Percentiles rank a stretch among this genome's conserved stretches.
Evolutionary conservation across 163 green algal species (phyloP).

Genomic region (Chlamydomonas reinhardtii): DNA sequence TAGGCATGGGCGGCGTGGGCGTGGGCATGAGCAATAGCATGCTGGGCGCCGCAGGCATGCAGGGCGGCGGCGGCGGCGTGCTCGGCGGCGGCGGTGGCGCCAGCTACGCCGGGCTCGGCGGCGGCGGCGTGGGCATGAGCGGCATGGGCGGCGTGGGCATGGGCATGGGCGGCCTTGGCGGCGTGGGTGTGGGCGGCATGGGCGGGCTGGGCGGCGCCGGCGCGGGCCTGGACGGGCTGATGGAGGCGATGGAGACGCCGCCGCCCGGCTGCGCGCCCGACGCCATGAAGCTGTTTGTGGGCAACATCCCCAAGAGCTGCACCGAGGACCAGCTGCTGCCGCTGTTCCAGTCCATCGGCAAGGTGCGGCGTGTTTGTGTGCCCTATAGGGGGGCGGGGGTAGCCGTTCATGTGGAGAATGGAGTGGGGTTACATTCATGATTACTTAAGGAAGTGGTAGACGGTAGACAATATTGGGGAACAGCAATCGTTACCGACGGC

Average conservation of each 20-base stretch:
- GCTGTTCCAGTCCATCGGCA: slow-evolving; percentile 70
- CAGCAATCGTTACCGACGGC: too few species aligned
- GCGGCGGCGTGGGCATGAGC: background rate
- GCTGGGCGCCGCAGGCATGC: background rate
- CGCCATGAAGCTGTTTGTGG: slow-evolving; percentile 79
- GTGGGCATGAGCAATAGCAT: background rate
- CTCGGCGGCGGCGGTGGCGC: too few species aligned
- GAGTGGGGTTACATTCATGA: too few species aligned
- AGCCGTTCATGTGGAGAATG: too few species aligned
- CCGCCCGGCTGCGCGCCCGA: slow-evolving; percentile 70
- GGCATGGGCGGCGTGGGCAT: background rate
- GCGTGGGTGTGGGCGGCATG: background rate
- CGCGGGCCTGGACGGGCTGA: background rate
- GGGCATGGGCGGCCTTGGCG: background rate
- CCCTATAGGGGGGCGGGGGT: too few species aligned
- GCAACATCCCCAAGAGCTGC: slow-evolving; percentile 78
- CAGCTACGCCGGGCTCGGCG: too few species aligned
- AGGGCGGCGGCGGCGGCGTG: too few species aligned
- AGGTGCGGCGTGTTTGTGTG: slow-evolving; percentile 19
- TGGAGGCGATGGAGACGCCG: slow-evolving; percentile 51
- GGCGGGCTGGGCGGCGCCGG: background rate
- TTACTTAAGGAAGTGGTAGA: too few species aligned
- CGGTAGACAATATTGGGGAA: too few species aligned
- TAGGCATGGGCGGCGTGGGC: background rate
- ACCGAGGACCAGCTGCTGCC: slow-evolving; percentile 72